Percentiles rank a stretch among this genome's conserved stretches.
phyloP scores from a whole-genome alignment of 1,139 yeast genomes.

The Taiozyma sp. region DNA sequence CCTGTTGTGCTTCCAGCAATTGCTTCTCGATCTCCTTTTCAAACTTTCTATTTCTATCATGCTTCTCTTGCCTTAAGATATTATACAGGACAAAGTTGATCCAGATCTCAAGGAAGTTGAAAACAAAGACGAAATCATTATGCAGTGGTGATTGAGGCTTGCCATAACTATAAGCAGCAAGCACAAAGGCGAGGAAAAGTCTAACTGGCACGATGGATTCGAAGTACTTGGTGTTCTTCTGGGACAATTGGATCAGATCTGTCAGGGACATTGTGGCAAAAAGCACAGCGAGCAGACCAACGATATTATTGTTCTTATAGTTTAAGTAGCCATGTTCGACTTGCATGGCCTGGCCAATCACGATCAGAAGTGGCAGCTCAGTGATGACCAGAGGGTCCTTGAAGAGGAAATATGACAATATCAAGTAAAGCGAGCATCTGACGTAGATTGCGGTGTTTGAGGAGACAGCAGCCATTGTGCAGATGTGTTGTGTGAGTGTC shows the following conservation, averaged over 20 bases:
- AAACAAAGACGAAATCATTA: constrained; percentile 59
- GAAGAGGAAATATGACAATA: constrained; percentile 37
- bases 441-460: constrained; percentile 24
- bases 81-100: constrained; percentile 59
- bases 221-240: constrained; percentile 51
- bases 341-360: constrained; percentile 55
- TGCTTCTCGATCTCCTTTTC: constrained; percentile 21
- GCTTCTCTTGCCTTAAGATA: constrained; percentile 61
- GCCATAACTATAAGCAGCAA: constrained; percentile 37
- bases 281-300: constrained; percentile 46
- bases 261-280: constrained; percentile 40
- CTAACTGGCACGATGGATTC: constrained; percentile 69
- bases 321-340: constrained; percentile 22
- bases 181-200: constrained; percentile 47
- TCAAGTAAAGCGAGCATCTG: constrained; percentile 39
- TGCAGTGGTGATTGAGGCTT: constrained; percentile 30
- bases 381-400: constrained; percentile 33
- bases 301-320: constrained; percentile 30
- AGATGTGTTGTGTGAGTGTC: no score
- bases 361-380: constrained; percentile 39
- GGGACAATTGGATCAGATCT: constrained; percentile 58
- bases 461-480: constrained; percentile 17
- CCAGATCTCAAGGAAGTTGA: constrained; percentile 69
- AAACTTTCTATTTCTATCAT: constrained; percentile 33
- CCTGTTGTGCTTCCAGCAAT: constrained; percentile 15